Conservation (phyloP, 331 rosid species). For the Stylosanthes scabra region DNA sequence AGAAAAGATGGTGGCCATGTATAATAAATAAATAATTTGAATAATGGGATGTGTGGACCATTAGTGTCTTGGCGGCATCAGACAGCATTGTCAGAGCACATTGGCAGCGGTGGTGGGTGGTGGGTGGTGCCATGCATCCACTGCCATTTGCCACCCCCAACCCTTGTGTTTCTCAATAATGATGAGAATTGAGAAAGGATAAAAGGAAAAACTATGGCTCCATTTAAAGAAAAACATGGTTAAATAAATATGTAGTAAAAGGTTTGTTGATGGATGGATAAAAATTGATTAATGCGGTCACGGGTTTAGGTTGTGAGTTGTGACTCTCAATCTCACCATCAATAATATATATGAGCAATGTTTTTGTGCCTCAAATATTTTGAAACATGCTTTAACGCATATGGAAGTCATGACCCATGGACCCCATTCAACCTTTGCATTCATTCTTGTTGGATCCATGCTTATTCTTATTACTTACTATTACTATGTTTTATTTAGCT, state of each 20-base stretch:
- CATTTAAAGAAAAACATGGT: too few relatives aligned
- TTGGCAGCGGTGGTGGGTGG: conserved; percentile 21
- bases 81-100: conserved; percentile 61
- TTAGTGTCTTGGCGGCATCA: conserved; percentile 55
- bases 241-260: too few relatives aligned
- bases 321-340: conserved; percentile 8
- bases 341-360: neutral
- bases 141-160: neutral
- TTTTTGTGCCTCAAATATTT: conserved; percentile 5
- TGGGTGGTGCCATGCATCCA: neutral
- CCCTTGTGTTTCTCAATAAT: neutral
- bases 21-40: conserved; percentile 15
- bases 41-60: conserved; percentile 64
- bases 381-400: conserved; percentile 29
- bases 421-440: conserved; percentile 10
- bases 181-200: too few relatives aligned
- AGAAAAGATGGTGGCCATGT: neutral
- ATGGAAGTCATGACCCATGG: conserved; percentile 2
- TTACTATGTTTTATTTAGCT: neutral
- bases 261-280: too few relatives aligned
- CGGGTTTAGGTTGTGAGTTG: conserved; percentile 12
- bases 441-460: neutral
- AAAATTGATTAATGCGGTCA: conserved; percentile 13
- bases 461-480: too few relatives aligned
- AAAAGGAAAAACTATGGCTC: too few relatives aligned